phyloP scores from a whole-genome alignment of 345 rosid genomes.

The Hirschfeldia incana region DNA sequence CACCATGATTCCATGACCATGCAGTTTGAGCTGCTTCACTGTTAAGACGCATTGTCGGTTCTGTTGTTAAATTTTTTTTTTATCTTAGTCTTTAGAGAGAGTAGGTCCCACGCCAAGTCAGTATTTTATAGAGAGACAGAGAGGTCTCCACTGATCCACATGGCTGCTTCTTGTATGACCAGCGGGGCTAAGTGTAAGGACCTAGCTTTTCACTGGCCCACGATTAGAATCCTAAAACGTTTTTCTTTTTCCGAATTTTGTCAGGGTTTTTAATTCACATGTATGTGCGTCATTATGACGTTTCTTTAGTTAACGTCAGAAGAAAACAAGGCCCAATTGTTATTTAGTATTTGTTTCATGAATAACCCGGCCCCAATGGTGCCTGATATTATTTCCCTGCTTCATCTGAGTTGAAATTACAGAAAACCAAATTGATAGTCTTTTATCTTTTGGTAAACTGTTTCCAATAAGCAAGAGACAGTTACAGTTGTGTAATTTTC shows the following conservation, averaged over 20 bases:
- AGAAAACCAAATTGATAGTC: not conserved
- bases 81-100: too few relatives aligned
- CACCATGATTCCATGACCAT: too few relatives aligned
- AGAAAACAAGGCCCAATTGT: not conserved
- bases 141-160: not conserved
- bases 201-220: conserved; percentile 28
- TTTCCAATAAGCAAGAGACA: conserved; percentile 12
- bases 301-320: conserved; percentile 5
- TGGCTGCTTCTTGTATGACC: conserved; percentile 28
- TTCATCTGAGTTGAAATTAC: not conserved
- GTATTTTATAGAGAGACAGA: not conserved
- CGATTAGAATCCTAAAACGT: conserved; percentile 32
- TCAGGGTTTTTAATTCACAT: conserved; percentile 13
- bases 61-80: too few relatives aligned
- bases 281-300: conserved; percentile 27
- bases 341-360: not conserved
- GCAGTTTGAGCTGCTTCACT: too few relatives aligned
- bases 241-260: not conserved
- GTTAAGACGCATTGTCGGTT: too few relatives aligned
- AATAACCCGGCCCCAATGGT: not conserved
- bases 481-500: conserved; percentile 12
- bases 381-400: not conserved
- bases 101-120: too few relatives aligned
- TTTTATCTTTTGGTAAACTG: not conserved
- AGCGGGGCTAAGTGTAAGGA: not conserved